phyloP scores from a whole-genome alignment of 2,329 filamentous ascomycete species.

The Purpureocillium lavendulum region DNA sequence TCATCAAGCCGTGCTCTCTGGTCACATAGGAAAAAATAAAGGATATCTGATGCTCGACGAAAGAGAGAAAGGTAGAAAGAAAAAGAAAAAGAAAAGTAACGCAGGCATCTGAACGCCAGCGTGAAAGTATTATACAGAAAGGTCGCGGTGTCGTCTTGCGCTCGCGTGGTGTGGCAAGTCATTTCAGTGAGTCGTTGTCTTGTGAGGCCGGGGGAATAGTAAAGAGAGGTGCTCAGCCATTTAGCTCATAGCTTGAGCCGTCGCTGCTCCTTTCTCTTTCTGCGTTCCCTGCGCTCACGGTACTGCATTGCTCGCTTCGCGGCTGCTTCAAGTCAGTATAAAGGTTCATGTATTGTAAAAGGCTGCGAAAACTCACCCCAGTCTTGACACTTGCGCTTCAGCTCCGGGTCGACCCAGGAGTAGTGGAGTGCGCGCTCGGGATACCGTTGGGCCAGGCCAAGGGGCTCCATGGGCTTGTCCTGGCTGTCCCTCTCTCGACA shows the following conservation, averaged over 20 bases:
- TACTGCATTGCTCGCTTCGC: slow-evolving; percentile 26
- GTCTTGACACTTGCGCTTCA: slow-evolving; percentile 27
- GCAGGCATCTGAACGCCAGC: not conserved
- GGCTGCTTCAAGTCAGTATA: slow-evolving; percentile 16
- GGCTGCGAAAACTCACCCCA: slow-evolving; percentile 27
- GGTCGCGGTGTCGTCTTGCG: no score
- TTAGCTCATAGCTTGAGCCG: slow-evolving; percentile 27
- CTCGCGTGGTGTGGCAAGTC: slow-evolving; percentile 2
- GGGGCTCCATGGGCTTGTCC: slow-evolving; percentile 25
- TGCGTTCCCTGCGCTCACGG: slow-evolving; percentile 25
- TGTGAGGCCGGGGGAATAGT: no score
- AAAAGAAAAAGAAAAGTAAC: not conserved
- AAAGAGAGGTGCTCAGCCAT: not conserved
- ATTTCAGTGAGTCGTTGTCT: slow-evolving; percentile 1
- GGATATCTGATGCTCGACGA: not conserved
- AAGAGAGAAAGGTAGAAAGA: not conserved
- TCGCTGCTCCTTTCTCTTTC: slow-evolving; percentile 28
- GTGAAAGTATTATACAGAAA: slow-evolving; percentile 1
- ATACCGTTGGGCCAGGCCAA: slow-evolving; percentile 33
- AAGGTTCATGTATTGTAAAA: slow-evolving; percentile 2
- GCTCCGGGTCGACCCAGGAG: slow-evolving; percentile 31
- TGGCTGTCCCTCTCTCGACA: slow-evolving; percentile 28
- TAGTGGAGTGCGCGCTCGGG: slow-evolving; percentile 39
- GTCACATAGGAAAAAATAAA: no score
- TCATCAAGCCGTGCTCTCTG: no score